phyloP scores from a whole-genome alignment of 805 yeast genomes.

The Ogataea trehalophila region DNA sequence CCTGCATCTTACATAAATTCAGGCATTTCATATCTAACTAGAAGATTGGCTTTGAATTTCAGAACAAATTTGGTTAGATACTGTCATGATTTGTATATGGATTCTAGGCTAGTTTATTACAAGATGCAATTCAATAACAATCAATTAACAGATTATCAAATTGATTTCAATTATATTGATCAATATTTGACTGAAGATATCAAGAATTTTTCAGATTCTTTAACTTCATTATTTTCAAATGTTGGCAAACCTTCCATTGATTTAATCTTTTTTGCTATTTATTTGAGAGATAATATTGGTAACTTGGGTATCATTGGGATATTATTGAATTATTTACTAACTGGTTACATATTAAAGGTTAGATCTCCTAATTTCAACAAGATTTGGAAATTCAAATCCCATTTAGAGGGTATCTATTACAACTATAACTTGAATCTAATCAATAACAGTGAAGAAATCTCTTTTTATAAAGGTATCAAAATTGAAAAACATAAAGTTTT shows the following conservation, averaged over 20 bases:
- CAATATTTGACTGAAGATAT: slow-evolving; percentile 85
- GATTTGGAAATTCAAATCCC: slow-evolving; percentile 65
- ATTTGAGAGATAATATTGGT: slow-evolving; percentile 81
- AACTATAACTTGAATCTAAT: slow-evolving; percentile 81
- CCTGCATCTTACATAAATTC: slow-evolving; percentile 93
- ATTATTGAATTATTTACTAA: slow-evolving; percentile 70
- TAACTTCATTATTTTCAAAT: slow-evolving; percentile 78
- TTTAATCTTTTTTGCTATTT: slow-evolving; percentile 74
- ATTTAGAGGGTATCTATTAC: slow-evolving; percentile 83
- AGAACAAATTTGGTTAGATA: slow-evolving; percentile 80
- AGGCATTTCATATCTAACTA: slow-evolving; percentile 76
- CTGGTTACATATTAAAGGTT: slow-evolving; percentile 68
- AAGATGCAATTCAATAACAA: slow-evolving; percentile 61
- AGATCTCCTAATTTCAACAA: slow-evolving; percentile 84
- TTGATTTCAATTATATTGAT: slow-evolving; percentile 61
- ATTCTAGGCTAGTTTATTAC: slow-evolving; percentile 75
- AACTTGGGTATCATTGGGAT: slow-evolving; percentile 81
- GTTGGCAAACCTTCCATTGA: slow-evolving; percentile 92
- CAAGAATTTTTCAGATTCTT: slow-evolving; percentile 71
- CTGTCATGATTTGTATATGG: slow-evolving; percentile 85
- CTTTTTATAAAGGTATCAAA: slow-evolving; percentile 84
- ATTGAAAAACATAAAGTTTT: slow-evolving; percentile 68
- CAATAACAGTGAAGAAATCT: slow-evolving; percentile 88
- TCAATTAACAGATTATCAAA: slow-evolving; percentile 28
- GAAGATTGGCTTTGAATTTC: slow-evolving; percentile 73